Base-by-base conservation (phyloP, 2,329 filamentous ascomycete genomes). In the Colletotrichum truncatum region DNA sequence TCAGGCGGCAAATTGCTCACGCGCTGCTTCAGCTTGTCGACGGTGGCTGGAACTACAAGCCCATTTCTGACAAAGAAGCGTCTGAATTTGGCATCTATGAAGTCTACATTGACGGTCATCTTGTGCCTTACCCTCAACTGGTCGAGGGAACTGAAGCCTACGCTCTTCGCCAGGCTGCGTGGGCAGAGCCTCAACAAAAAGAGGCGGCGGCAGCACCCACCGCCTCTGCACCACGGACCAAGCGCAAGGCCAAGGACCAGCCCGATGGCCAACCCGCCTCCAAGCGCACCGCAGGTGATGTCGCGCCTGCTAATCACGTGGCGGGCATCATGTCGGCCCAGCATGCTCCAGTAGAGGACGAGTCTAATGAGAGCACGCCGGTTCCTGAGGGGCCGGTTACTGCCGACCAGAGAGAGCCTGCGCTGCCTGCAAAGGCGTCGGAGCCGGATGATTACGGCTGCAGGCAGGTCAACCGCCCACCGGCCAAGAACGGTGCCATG, bases 361-460 rank as follows among this genome's bases (percentile, higher is more conserved):
- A 75, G 52, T 73, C 73, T 3, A 76, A 76, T 53, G 26, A 77
- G 30, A 69, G 67, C 56, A 69, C 67, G 4, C 67, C 67, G 8
- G 61, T 53, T 10, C 67, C 67, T 4, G 67, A 69, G 21, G 66
- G 63, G 14, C 63, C 75, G 69, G 30, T 69, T 69, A 14, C 75
- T 72, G n/a, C 75, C 73, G 28, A 69, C 66, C 64, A 72, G 65
- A 61, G 71, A 64, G 61, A 69, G 48, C 71, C 68, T 51, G 70
- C 73, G 14, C 61, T 75, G n/a, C 73, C 74, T 4, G 73, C 77
- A 41, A 68, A 69, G 26, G 66, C 66, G 4, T 74, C 79, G 2
- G 82, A 84, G 11, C 79, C 84, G 1, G 87, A 89, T 72, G 81
- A 83, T 32, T 80, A 80, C 64, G 86, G 85, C 28, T 82, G 85